A percentile compares a stretch with the other conserved stretches of the same genome.
These are phyloP conservation scores for Chloris gayana DNA, from an alignment of 176 grass and related monocot genomes.

Conservation along the genomic window DNA sequence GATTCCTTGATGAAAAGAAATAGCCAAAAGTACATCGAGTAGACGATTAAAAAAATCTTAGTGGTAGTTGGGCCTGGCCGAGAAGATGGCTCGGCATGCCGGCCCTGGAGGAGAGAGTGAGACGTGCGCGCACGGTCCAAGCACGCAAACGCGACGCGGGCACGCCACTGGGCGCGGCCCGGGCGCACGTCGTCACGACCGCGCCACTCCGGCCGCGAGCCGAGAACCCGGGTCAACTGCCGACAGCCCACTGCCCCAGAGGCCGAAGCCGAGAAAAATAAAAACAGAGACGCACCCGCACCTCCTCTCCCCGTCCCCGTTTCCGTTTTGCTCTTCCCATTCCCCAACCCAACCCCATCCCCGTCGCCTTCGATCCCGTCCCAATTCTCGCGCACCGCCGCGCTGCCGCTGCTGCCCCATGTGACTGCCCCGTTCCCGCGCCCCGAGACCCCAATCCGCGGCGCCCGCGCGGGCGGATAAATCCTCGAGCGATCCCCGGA, in stretches of 20 bases:
- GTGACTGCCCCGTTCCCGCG: neutral
- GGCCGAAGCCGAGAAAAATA: neutral
- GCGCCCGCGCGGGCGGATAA: slow-evolving; percentile 21
- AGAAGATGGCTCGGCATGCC: neutral
- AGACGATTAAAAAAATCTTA: neutral
- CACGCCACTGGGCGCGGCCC: neutral
- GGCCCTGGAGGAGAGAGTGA: neutral
- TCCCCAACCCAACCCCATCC: neutral
- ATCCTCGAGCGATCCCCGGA: slow-evolving; percentile 28
- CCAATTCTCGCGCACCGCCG: neutral
- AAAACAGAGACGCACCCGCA: too few species aligned
- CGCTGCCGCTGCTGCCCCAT: slow-evolving; percentile 18
- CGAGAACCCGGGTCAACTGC: slow-evolving; percentile 31
- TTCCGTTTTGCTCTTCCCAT: too few species aligned
- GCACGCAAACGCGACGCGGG: neutral
- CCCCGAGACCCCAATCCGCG: slow-evolving; percentile 5
- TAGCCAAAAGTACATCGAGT: neutral
- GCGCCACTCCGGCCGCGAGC: neutral
- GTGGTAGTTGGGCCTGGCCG: neutral
- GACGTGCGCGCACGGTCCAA: slow-evolving; percentile 3
- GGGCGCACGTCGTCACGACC: neutral
- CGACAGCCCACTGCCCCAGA: slow-evolving; percentile 33
- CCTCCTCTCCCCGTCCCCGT: too few species aligned
- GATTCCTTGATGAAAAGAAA: neutral
- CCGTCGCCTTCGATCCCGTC: slow-evolving; percentile 19